These are phyloP conservation scores for Lecanicillium sp. DNA, from an alignment of 2,329 filamentous ascomycete species.

Conservation along the genomic window DNA sequence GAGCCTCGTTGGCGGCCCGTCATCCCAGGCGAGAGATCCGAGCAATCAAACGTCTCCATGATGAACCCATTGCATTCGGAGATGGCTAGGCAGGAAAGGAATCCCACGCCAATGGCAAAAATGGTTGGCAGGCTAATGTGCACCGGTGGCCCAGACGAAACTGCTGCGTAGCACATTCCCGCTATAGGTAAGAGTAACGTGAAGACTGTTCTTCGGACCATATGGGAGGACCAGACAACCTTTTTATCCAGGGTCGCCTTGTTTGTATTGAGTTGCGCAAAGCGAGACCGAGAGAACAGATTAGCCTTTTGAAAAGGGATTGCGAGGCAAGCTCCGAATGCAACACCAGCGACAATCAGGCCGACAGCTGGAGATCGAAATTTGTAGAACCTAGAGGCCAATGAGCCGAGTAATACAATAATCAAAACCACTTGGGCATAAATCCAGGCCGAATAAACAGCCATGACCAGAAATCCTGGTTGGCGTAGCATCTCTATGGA, in stretches of 20 bases:
- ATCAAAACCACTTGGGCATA: conserved; percentile 69
- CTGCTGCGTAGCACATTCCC: conserved; percentile 59
- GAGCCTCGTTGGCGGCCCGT: conserved; percentile 45
- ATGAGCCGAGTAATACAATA: conserved; percentile 63
- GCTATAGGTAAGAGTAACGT: conserved; percentile 59
- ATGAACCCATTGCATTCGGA: conserved; percentile 69
- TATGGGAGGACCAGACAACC: conserved; percentile 63
- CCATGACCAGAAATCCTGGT: conserved; percentile 63
- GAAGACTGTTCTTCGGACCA: conserved; percentile 61
- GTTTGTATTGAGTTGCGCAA: conserved; percentile 51
- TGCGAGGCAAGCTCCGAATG: conserved; percentile 60
- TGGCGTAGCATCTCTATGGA: conserved; percentile 65
- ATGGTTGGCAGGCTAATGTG: conserved; percentile 57
- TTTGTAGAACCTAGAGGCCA: conserved; percentile 61
- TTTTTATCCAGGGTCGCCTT: conserved; percentile 58
- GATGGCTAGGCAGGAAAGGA: conserved; percentile 64
- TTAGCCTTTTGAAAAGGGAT: conserved; percentile 69
- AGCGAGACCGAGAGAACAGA: conserved; percentile 57
- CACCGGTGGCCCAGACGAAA: conserved; percentile 54
- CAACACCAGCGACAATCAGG: conserved; percentile 55
- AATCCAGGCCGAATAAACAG: conserved; percentile 70
- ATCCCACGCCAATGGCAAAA: conserved; percentile 60
- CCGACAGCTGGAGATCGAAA: conserved; percentile 60
- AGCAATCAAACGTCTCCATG: conserved; percentile 79
- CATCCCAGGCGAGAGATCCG: conserved; percentile 66